Percentiles rank a stretch among this genome's conserved stretches.
These are phyloP conservation scores for Coniochaeta sp. DNA, from an alignment of 2,329 filamentous ascomycete species.

Conservation along the genomic window DNA sequence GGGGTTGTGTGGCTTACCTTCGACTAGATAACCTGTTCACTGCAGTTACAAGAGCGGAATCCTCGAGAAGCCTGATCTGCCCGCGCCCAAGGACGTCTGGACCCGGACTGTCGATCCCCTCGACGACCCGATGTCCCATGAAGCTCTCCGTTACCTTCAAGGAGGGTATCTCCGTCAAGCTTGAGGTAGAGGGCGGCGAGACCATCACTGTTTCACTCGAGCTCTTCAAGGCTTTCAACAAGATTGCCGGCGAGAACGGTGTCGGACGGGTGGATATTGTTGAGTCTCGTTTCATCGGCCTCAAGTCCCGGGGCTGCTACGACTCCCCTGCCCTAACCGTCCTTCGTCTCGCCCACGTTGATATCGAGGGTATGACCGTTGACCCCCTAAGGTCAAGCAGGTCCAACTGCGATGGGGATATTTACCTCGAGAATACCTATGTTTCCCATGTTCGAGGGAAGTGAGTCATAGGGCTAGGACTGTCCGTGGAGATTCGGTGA, in stretches of 20 bases:
- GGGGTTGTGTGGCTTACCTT: slow-evolving; percentile 49
- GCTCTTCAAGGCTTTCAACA: slow-evolving; percentile 58
- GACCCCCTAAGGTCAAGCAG: too few relatives aligned
- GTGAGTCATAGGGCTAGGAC: too few relatives aligned
- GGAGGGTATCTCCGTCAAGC: slow-evolving; percentile 60
- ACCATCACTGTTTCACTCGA: slow-evolving; percentile 56
- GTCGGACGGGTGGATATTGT: slow-evolving; percentile 66
- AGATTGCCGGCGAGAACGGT: slow-evolving; percentile 57
- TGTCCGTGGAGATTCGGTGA: too few relatives aligned
- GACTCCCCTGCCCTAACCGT: slow-evolving; percentile 52
- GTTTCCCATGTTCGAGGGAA: too few relatives aligned
- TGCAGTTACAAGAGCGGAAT: slow-evolving; percentile 46
- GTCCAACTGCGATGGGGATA: too few relatives aligned
- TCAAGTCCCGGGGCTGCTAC: slow-evolving; percentile 78
- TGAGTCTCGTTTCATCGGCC: slow-evolving; percentile 39
- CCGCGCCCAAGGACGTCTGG: slow-evolving; percentile 66
- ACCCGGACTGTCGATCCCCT: slow-evolving; percentile 55
- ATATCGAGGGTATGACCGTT: slow-evolving; percentile 40
- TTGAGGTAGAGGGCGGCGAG: slow-evolving; percentile 49
- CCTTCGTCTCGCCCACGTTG: slow-evolving; percentile 32
- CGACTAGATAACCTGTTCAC: slow-evolving; percentile 19
- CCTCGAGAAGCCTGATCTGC: slow-evolving; percentile 50
- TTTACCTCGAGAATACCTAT: too few relatives aligned
- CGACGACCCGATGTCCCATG: slow-evolving; percentile 48
- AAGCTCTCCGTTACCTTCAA: slow-evolving; percentile 61